Percentiles rank a stretch among this genome's conserved stretches.
phyloP scores from a whole-genome alignment of 768 basidiomycete species.

The Boletus huronensis region DNA sequence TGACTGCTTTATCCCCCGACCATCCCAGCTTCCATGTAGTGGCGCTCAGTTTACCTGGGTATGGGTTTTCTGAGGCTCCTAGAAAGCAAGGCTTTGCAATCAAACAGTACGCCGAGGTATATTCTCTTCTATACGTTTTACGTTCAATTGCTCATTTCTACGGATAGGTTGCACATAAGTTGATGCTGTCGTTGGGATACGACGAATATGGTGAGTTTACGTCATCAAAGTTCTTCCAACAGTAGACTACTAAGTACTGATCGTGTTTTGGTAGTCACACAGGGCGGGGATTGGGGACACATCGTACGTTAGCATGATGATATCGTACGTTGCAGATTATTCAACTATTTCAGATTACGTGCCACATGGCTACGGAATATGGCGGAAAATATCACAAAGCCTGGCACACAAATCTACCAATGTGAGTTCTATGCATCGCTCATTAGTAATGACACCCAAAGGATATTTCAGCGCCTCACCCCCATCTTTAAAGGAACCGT shows the following conservation, averaged over 20 bases:
- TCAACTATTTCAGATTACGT: slow-evolving; percentile 32
- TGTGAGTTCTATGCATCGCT: slow-evolving; percentile 30
- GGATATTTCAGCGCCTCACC: slow-evolving; percentile 16
- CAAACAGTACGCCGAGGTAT: slow-evolving; percentile 55
- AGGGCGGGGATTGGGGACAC: slow-evolving; percentile 49
- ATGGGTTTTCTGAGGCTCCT: slow-evolving; percentile 57
- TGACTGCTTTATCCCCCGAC: slow-evolving; percentile 38
- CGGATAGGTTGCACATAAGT: slow-evolving; percentile 42
- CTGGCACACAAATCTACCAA: slow-evolving; percentile 48
- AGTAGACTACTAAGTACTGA: too few species aligned
- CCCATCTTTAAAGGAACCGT: slow-evolving; percentile 25
- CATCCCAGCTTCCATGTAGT: slow-evolving; percentile 65
- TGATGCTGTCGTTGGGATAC: slow-evolving; percentile 50
- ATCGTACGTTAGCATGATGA: slow-evolving; percentile 23
- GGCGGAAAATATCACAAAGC: slow-evolving; percentile 45
- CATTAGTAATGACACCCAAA: neutral
- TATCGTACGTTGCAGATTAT: neutral
- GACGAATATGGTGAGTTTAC: slow-evolving; percentile 41
- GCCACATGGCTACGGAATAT: slow-evolving; percentile 32
- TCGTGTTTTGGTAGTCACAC: slow-evolving; percentile 34
- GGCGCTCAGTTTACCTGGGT: slow-evolving; percentile 55
- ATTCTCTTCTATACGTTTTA: neutral
- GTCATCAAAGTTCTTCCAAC: neutral
- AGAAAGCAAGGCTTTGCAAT: slow-evolving; percentile 48
- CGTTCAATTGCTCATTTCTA: neutral